Evolutionary conservation across 2,329 filamentous ascomycete genomes (phyloP).

Genomic region (Fusarium sp.): DNA sequence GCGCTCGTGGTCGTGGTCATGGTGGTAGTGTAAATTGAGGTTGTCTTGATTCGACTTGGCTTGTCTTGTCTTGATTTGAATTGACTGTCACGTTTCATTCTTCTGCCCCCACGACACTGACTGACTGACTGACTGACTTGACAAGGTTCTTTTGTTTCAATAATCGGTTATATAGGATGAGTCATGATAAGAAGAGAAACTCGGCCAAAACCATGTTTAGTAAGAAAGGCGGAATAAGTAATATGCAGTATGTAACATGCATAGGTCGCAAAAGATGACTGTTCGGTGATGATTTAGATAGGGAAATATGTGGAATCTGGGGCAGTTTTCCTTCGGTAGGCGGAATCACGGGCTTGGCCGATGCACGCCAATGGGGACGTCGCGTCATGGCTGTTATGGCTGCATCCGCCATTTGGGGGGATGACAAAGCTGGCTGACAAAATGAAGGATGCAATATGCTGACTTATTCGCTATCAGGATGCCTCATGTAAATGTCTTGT

Average conservation of each 20-base stretch:
- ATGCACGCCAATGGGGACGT: constrained; percentile 38
- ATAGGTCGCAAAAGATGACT: constrained; percentile 11
- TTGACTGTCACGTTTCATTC: constrained; percentile 37
- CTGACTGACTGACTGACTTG: neutral
- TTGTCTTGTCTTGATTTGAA: too few species aligned
- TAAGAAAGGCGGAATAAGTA: constrained; percentile 30
- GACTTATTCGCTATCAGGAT: constrained; percentile 5
- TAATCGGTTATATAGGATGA: constrained; percentile 10
- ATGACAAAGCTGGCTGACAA: constrained; percentile 20
- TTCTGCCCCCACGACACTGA: constrained; percentile 26
- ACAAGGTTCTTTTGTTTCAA: constrained; percentile 12
- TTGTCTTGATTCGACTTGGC: constrained; percentile 21
- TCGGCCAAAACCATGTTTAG: constrained; percentile 19
- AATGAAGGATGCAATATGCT: constrained; percentile 7
- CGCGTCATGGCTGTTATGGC: constrained; percentile 31
- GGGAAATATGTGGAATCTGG: constrained; percentile 18
- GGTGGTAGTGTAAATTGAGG: constrained; percentile 16
- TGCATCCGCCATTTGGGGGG: constrained; percentile 22
- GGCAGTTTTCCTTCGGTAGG: constrained; percentile 16
- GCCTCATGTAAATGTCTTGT: constrained; percentile 33
- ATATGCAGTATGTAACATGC: too few species aligned
- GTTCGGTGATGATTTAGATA: constrained; percentile 3
- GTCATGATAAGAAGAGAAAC: constrained; percentile 23
- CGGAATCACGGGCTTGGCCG: constrained; percentile 40
- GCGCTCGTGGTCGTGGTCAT: neutral